Conservation (phyloP, 805 yeast genomes). For the Priceomyces melissophilus region DNA sequence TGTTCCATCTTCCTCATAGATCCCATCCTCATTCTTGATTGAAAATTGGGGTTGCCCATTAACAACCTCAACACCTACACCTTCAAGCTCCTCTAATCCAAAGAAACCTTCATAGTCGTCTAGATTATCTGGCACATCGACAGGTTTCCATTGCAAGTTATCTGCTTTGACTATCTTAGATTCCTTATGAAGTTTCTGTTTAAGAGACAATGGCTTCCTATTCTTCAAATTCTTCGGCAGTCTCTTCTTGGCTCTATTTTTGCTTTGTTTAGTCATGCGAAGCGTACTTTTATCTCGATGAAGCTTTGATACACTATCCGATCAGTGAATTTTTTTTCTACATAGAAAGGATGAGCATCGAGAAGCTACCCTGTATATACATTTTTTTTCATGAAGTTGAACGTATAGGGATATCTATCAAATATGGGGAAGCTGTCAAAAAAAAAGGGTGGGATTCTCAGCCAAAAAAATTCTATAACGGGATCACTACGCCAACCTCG, state of each 20-base stretch:
- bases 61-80: constrained; percentile 76
- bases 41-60: constrained; percentile 64
- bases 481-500: constrained; percentile 32
- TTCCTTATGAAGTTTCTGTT: constrained; percentile 27
- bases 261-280: background rate
- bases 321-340: background rate
- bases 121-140: constrained; percentile 75
- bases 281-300: background rate
- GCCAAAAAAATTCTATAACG: constrained; percentile 31
- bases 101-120: constrained; percentile 89
- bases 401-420: background rate
- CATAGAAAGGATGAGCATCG: background rate
- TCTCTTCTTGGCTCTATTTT: background rate
- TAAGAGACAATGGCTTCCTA: constrained; percentile 20
- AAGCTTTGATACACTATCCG: background rate
- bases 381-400: background rate
- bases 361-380: background rate
- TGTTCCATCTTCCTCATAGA: constrained; percentile 15
- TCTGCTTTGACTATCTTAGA: constrained; percentile 46
- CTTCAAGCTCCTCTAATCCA: constrained; percentile 92
- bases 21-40: constrained; percentile 29
- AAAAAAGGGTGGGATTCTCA: constrained; percentile 23
- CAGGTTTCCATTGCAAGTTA: constrained; percentile 71
- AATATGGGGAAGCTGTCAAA: background rate
- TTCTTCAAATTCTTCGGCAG: background rate